Conservation (phyloP, 495 filamentous ascomycete genomes). For the Neurospora hispaniola region DNA sequence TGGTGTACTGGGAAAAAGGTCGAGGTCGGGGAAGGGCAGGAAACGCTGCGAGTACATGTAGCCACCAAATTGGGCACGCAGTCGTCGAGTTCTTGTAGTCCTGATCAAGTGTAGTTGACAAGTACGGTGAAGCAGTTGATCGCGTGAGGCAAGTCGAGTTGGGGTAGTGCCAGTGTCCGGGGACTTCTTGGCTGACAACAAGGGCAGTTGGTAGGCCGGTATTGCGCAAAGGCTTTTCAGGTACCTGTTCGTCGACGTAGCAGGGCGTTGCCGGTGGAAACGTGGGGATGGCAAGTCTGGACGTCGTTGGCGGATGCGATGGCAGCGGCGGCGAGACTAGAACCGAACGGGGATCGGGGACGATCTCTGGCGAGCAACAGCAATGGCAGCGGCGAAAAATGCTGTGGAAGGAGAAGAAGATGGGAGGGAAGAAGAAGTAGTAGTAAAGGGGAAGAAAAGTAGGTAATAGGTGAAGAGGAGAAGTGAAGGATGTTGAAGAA, state of each 20-base stretch:
- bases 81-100: background rate
- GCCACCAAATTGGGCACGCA: constrained; percentile 11
- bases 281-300: background rate
- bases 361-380: background rate
- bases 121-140: constrained; percentile 11
- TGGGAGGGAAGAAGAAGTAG: background rate
- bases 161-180: background rate
- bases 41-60: constrained; percentile 22
- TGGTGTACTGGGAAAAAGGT: constrained; percentile 4
- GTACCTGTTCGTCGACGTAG: background rate
- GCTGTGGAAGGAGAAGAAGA: background rate
- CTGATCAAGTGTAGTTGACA: background rate
- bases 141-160: constrained; percentile 18
- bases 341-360: background rate
- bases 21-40: constrained; percentile 1
- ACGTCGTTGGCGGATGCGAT: background rate
- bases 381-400: background rate
- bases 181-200: constrained; percentile 3
- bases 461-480: background rate
- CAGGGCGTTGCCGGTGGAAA: background rate
- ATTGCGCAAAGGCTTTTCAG: background rate
- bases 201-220: background rate
- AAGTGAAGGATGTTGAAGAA: background rate
- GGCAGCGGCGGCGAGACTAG: background rate
- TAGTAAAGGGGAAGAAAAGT: background rate